A percentile compares a stretch with the other conserved stretches of the same genome.
These are phyloP conservation scores for Candida sp. DNA, from an alignment of 1,139 yeast species.

Conservation along the genomic window DNA sequence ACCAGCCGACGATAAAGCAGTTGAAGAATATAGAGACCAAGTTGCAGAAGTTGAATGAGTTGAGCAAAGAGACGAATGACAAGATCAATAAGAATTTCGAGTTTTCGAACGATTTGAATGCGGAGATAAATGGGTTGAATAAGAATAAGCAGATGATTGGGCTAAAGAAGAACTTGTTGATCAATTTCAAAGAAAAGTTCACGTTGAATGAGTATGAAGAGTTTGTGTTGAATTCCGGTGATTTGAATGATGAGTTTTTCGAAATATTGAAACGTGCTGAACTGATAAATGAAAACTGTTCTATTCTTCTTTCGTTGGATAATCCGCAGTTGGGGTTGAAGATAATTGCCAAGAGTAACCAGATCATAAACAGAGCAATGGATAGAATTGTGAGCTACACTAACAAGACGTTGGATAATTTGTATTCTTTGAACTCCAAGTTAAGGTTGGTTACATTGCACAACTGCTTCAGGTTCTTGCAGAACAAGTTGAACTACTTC, in stretches of 20 bases:
- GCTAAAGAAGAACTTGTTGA: slow-evolving; percentile 59
- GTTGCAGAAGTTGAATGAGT: slow-evolving; percentile 42
- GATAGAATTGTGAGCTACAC: slow-evolving; percentile 48
- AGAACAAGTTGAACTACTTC: slow-evolving; percentile 51
- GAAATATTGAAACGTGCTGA: slow-evolving; percentile 63
- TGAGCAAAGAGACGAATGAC: slow-evolving; percentile 35
- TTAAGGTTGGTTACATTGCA: slow-evolving; percentile 34
- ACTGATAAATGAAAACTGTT: slow-evolving; percentile 67
- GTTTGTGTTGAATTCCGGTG: slow-evolving; percentile 48
- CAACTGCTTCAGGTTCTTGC: slow-evolving; percentile 35
- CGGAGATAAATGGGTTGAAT: slow-evolving; percentile 44
- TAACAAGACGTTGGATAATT: slow-evolving; percentile 39
- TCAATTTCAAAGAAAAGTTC: slow-evolving; percentile 65
- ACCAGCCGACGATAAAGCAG: slow-evolving; percentile 56
- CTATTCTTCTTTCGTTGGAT: slow-evolving; percentile 67
- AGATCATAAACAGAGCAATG: slow-evolving; percentile 54
- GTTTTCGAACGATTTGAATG: slow-evolving; percentile 28
- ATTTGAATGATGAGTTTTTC: slow-evolving; percentile 64
- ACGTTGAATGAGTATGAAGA: slow-evolving; percentile 77
- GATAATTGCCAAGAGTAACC: slow-evolving; percentile 65
- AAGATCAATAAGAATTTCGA: slow-evolving; percentile 33
- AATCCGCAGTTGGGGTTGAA: slow-evolving; percentile 74
- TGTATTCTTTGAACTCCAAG: slow-evolving; percentile 34
- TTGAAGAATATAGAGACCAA: slow-evolving; percentile 46
- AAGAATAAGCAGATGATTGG: slow-evolving; percentile 44